phyloP scores from a whole-genome alignment of 805 yeast species.

The Saccharomycopsis selenospora region DNA sequence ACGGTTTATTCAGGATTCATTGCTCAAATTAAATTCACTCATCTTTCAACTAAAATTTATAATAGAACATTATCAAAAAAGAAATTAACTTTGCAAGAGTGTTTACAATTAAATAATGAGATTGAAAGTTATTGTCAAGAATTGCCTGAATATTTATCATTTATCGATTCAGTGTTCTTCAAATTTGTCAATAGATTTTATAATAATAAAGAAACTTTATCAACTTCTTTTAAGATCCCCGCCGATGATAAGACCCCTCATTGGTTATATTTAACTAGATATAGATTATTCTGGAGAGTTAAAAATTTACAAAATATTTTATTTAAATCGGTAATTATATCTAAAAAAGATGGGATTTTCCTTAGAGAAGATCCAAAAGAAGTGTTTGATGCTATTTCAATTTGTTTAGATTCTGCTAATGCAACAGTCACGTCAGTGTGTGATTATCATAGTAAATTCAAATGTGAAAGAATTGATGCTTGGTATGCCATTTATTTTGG shows the following conservation, averaged over 20 bases:
- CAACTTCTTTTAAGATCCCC: not conserved
- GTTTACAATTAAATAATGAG: conserved; percentile 39
- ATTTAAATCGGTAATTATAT: conserved; percentile 51
- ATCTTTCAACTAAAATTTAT: conserved; percentile 42
- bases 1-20: conserved; percentile 54
- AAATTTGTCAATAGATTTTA: conserved; percentile 24
- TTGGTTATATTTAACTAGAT: conserved; percentile 50
- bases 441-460: conserved; percentile 5
- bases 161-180: conserved; percentile 31
- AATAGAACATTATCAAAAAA: conserved; percentile 41
- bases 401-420: conserved; percentile 45
- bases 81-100: conserved; percentile 42
- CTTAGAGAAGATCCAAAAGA: conserved; percentile 34
- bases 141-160: conserved; percentile 43
- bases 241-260: conserved; percentile 28
- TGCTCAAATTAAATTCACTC: conserved; percentile 45
- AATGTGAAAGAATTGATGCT: conserved; percentile 28
- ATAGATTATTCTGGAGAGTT: conserved; percentile 51
- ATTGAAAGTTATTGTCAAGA: conserved; percentile 35
- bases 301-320: conserved; percentile 48
- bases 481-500: conserved; percentile 62
- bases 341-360: conserved; percentile 37
- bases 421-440: conserved; percentile 46
- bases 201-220: not conserved
- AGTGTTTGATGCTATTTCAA: conserved; percentile 41